Evolutionary conservation across 176 grass and related monocot genomes (phyloP), one percentile per base, ranked within the genome.

Genomic region (Hsuehochloa calcarea): DNA sequence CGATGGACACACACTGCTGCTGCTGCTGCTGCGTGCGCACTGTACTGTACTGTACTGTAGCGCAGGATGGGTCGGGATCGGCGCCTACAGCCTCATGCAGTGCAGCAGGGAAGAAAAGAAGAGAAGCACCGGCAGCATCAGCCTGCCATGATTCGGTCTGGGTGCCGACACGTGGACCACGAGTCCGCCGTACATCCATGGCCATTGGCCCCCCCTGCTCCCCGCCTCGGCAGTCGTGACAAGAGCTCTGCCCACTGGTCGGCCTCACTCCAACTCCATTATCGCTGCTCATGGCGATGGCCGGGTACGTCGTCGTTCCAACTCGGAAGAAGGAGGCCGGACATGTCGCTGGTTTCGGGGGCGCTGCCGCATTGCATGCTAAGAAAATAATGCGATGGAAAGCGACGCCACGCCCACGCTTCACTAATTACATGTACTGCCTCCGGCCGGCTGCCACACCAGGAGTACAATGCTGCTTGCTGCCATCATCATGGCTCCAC

Each of bases 311-410:
- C 5, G 15, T 13, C 15, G 25, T 15, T 15, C 12, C 26, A 15
- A 4, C 27, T 7, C 35, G 62, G 27, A 64, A 15, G 26, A 65
- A 31, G 60, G 5, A 6, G 45, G 44, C 44, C 44, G 68, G 78
- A 75, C 86, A 87, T 81, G 78, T 75, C 85, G 69, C 85, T 63
- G 35, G 75, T 50, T 85, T 79, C 65, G 74, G 74, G 74, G 75
- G 26, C 63, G 65, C 52, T 16, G 12, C 49, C 26, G 37, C 8
- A 12, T 25, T 25, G 6, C 8, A 4, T 44, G 72, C 31, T 1
- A 34, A 34, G 31, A 34, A 34, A 34, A 34, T 1, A 34, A 34
- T 34, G 31, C 74, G 52, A 35, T 15, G 5, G 78, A 82, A 82
- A 76, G 86, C 63, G 79, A 87, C 50, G 70, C 62, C 79, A 88